These are phyloP conservation scores for Suillus cothurnatus DNA, from an alignment of 768 basidiomycete genomes.

Conservation along the genomic window DNA sequence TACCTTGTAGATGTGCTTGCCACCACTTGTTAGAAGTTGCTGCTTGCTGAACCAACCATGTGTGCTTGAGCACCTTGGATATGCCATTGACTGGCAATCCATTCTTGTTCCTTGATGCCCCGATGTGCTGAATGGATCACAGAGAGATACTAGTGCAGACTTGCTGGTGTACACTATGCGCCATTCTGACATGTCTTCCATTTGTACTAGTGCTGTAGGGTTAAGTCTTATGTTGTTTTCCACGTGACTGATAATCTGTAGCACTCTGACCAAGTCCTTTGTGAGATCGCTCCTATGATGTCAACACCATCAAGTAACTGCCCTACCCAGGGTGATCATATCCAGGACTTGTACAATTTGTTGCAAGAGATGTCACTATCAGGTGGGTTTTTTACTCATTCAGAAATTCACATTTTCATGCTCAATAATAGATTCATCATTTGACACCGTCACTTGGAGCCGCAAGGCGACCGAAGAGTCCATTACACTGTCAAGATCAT, in stretches of 20 bases:
- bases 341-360: background rate
- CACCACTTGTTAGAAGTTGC: background rate
- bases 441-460: slow-evolving; percentile 1
- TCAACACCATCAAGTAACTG: background rate
- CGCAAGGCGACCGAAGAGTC: background rate
- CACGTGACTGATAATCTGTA: background rate
- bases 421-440: background rate
- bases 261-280: background rate
- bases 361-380: background rate
- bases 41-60: background rate
- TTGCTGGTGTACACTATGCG: background rate
- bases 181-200: background rate
- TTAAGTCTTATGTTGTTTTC: background rate
- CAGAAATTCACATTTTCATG: background rate
- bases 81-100: background rate
- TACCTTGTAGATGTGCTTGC: background rate
- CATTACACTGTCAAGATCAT: background rate
- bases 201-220: background rate
- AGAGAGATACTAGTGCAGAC: background rate
- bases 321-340: background rate
- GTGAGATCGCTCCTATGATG: background rate
- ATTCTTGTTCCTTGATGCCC: background rate
- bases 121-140: background rate
- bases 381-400: background rate
- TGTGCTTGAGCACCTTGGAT: background rate